phyloP scores from a whole-genome alignment of 331 rosid genomes.

The Cydonia oblonga region DNA sequence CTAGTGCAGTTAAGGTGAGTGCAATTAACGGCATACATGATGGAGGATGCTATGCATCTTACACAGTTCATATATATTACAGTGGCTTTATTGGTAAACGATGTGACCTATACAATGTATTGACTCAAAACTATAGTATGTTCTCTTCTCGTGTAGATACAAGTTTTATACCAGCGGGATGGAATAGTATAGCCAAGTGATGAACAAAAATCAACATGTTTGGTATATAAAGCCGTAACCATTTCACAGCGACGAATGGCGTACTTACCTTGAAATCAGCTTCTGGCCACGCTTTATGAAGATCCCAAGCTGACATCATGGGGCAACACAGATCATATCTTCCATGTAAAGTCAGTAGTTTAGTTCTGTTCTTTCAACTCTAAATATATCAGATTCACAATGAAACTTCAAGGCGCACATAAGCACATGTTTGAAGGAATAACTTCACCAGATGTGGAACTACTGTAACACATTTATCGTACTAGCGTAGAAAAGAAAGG shows the following conservation, averaged over 20 bases:
- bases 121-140: neutral
- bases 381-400: neutral
- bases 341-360: constrained; percentile 45
- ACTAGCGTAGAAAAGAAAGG: neutral
- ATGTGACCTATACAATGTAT: neutral
- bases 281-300: constrained; percentile 96
- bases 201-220: neutral
- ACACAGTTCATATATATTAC: neutral
- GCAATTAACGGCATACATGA: neutral
- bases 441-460: neutral
- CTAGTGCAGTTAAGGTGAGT: neutral
- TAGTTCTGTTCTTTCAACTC: neutral
- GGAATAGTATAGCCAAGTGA: too few species aligned
- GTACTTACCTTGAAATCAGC: constrained; percentile 62
- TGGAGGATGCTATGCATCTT: neutral
- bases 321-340: constrained; percentile 93
- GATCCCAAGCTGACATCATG: constrained; percentile 99
- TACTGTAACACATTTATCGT: neutral
- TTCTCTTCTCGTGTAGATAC: too few species aligned
- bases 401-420: neutral
- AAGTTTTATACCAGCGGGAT: too few species aligned
- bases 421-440: neutral
- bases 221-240: neutral
- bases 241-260: constrained; percentile 1
- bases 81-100: neutral